These are phyloP conservation scores for Pichia membranifaciens DNA, from an alignment of 805 yeast genomes.

Conservation along the genomic window DNA sequence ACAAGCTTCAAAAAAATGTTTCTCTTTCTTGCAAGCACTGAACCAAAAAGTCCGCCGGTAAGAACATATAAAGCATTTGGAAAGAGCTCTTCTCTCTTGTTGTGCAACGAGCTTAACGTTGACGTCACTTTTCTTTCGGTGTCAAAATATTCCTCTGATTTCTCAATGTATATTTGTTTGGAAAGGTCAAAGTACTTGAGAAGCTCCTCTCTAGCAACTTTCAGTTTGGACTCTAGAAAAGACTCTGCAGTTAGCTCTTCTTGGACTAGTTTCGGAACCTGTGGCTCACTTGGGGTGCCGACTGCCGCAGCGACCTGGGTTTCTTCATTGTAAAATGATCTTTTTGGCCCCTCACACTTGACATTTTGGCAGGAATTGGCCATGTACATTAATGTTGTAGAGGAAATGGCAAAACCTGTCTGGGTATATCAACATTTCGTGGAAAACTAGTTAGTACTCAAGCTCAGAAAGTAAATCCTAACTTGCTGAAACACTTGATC, in stretches of 20 bases:
- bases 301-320: conserved; percentile 15
- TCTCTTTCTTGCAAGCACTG: conserved; percentile 65
- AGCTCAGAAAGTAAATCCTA: background rate
- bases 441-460: conserved; percentile 1
- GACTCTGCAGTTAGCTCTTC: conserved; percentile 14
- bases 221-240: conserved; percentile 43
- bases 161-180: conserved; percentile 38
- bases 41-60: conserved; percentile 66
- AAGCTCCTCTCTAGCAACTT: conserved; percentile 41
- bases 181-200: conserved; percentile 30
- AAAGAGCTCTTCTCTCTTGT: conserved; percentile 58
- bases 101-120: conserved; percentile 59
- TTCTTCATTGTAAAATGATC: conserved; percentile 25
- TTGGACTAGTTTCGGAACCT: conserved; percentile 17
- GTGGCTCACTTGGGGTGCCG: conserved; percentile 21
- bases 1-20: conserved; percentile 47
- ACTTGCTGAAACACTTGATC: background rate
- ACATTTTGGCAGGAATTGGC: conserved; percentile 6
- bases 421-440: too few species aligned
- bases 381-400: conserved; percentile 1
- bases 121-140: conserved; percentile 59
- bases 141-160: conserved; percentile 44
- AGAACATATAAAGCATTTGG: conserved; percentile 67
- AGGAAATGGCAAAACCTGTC: conserved; percentile 10
- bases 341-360: conserved; percentile 20